Conservation (phyloP, 345 rosid genomes). For the Triadica sebifera region DNA sequence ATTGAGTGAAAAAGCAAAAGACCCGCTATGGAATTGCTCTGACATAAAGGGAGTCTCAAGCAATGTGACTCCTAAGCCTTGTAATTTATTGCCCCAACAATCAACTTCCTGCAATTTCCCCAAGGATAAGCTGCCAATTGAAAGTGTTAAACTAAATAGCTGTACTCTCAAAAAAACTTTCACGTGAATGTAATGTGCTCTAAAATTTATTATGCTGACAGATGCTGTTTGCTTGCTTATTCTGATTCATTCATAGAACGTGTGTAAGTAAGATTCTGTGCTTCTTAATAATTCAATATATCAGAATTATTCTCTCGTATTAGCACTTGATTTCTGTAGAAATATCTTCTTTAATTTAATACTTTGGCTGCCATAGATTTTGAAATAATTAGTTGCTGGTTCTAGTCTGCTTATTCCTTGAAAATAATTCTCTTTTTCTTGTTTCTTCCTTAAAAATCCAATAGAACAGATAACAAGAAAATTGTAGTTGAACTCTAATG, state of each 20-base stretch:
- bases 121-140: conserved; percentile 54
- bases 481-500: background rate
- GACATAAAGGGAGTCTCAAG: conserved; percentile 56
- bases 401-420: too few relatives aligned
- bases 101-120: conserved; percentile 53
- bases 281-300: too few relatives aligned
- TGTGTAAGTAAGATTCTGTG: background rate
- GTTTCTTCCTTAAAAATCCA: too few relatives aligned
- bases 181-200: background rate
- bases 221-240: background rate
- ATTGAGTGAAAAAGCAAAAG: conserved; percentile 37
- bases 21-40: conserved; percentile 69
- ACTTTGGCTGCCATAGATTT: too few relatives aligned
- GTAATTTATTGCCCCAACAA: conserved; percentile 47
- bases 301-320: too few relatives aligned
- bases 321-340: too few relatives aligned
- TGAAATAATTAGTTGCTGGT: too few relatives aligned
- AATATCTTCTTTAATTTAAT: too few relatives aligned
- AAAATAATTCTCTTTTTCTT: too few relatives aligned
- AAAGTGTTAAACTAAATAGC: conserved; percentile 41
- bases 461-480: background rate
- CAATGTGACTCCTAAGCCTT: conserved; percentile 53
- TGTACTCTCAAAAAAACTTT: conserved; percentile 31
- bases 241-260: background rate
- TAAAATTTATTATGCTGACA: background rate